A percentile compares a stretch with the other conserved stretches of the same genome.
These are phyloP conservation scores for Entomortierella parvispora DNA, from an alignment of 192 early-diverging fungal species.

Conservation along the genomic window DNA sequence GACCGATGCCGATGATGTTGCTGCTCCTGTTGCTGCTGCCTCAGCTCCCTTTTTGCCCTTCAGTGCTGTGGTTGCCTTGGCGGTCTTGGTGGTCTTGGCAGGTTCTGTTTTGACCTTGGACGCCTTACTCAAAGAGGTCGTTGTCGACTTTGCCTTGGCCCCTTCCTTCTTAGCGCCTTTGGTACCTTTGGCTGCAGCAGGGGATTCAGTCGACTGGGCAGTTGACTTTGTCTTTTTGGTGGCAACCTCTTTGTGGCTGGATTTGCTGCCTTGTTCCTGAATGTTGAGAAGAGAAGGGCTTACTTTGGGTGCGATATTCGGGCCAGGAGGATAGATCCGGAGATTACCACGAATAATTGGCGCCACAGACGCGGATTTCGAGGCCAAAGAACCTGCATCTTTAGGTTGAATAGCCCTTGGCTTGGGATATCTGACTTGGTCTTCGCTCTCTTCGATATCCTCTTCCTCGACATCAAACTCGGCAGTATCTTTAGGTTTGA, in stretches of 20 bases:
- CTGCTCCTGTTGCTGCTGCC: neutral
- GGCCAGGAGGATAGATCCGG: conserved; percentile 49
- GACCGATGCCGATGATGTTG: too few species aligned
- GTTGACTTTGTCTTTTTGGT: neutral
- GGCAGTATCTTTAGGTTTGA: conserved; percentile 20
- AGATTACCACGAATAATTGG: conserved; percentile 50
- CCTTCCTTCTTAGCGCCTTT: neutral
- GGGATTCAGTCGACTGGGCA: too few species aligned
- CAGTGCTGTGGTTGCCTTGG: too few species aligned
- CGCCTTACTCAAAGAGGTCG: neutral
- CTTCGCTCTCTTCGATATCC: conserved; percentile 5
- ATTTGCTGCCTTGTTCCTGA: conserved; percentile 1
- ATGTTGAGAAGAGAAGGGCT: neutral
- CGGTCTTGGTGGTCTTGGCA: too few species aligned
- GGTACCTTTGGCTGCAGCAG: neutral
- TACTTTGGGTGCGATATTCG: conserved; percentile 18
- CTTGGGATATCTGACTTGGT: neutral
- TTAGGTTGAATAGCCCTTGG: neutral
- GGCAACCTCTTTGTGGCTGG: neutral
- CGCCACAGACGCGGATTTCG: conserved; percentile 15
- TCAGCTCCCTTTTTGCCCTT: conserved; percentile 5
- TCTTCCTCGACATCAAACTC: neutral
- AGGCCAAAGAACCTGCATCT: neutral
- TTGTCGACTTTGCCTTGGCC: neutral
- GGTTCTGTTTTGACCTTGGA: too few species aligned